phyloP scores from a whole-genome alignment of 2,329 filamentous ascomycete genomes.

The Byssochlamys sp. region DNA sequence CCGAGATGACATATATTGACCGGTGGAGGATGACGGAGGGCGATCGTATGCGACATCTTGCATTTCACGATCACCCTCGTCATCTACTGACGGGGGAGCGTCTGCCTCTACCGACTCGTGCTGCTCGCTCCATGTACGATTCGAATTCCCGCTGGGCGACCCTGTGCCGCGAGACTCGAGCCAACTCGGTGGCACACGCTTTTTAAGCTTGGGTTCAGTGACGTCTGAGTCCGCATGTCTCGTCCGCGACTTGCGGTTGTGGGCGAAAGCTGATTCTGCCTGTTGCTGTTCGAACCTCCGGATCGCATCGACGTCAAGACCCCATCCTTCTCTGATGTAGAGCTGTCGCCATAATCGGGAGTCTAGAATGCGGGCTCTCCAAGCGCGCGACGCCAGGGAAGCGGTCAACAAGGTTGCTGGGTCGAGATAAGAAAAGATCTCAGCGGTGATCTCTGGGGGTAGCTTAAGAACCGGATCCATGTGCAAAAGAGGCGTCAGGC shows the following conservation, averaged over 20 bases:
- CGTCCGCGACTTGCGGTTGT: slow-evolving; percentile 38
- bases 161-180: slow-evolving; percentile 27
- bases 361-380: slow-evolving; percentile 74
- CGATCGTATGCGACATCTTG: slow-evolving; percentile 23
- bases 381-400: slow-evolving; percentile 67
- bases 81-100: slow-evolving; percentile 14
- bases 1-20: slow-evolving; percentile 8
- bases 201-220: slow-evolving; percentile 45
- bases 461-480: slow-evolving; percentile 83
- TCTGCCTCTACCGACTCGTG: slow-evolving; percentile 41
- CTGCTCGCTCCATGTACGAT: slow-evolving; percentile 36
- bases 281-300: slow-evolving; percentile 52
- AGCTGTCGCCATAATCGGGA: slow-evolving; percentile 75
- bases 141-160: slow-evolving; percentile 8
- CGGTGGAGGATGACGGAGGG: slow-evolving; percentile 11
- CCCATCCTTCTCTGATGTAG: slow-evolving; percentile 81
- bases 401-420: slow-evolving; percentile 70
- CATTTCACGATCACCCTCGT: slow-evolving; percentile 36
- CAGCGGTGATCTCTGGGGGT: slow-evolving; percentile 80
- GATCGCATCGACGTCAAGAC: slow-evolving; percentile 58
- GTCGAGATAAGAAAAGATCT: slow-evolving; percentile 78
- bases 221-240: slow-evolving; percentile 39
- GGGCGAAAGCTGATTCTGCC: slow-evolving; percentile 25
- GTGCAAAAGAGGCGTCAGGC: slow-evolving; percentile 72
- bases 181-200: slow-evolving; percentile 40